Conservation (phyloP, 345 rosid genomes). For the Noccaea bulbosa region DNA sequence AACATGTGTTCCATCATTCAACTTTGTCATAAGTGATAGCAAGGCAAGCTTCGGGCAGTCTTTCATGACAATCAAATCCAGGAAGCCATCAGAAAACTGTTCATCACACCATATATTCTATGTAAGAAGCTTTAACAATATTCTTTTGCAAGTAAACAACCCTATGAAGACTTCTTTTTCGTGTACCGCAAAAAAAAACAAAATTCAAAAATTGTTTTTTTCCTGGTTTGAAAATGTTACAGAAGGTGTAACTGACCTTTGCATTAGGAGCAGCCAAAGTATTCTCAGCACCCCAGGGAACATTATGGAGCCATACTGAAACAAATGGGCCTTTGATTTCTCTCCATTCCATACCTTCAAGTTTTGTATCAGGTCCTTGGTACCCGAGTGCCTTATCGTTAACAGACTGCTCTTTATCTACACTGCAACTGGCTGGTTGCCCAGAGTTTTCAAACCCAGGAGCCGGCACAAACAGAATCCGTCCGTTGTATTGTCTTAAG, state of each 20-base stretch:
- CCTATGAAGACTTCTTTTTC: not conserved
- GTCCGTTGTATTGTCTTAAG: conserved; percentile 75
- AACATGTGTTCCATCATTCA: conserved; percentile 74
- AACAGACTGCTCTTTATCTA: conserved; percentile 43
- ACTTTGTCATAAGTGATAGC: conserved; percentile 60
- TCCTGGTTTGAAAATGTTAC: not conserved
- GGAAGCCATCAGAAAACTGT: conserved; percentile 92
- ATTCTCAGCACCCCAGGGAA: conserved; percentile 89
- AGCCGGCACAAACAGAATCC: conserved; percentile 84
- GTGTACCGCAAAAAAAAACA: not conserved
- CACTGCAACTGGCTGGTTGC: conserved; percentile 53
- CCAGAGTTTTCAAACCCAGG: conserved; percentile 87
- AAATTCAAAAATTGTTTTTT: conserved; percentile 1
- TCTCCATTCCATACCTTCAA: conserved; percentile 68
- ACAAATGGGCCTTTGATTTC: conserved; percentile 86
- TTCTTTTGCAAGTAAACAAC: conserved; percentile 1
- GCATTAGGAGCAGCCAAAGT: conserved; percentile 92
- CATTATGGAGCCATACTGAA: conserved; percentile 97
- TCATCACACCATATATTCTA: not conserved
- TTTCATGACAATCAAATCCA: conserved; percentile 75
- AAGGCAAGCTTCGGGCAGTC: conserved; percentile 68
- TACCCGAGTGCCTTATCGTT: conserved; percentile 49
- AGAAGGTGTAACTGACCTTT: conserved; percentile 58
- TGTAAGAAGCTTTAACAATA: not conserved
- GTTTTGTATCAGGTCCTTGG: conserved; percentile 64